Evolutionary conservation across 345 rosid species (phyloP).

Genomic region (Clausena lansium): DNA sequence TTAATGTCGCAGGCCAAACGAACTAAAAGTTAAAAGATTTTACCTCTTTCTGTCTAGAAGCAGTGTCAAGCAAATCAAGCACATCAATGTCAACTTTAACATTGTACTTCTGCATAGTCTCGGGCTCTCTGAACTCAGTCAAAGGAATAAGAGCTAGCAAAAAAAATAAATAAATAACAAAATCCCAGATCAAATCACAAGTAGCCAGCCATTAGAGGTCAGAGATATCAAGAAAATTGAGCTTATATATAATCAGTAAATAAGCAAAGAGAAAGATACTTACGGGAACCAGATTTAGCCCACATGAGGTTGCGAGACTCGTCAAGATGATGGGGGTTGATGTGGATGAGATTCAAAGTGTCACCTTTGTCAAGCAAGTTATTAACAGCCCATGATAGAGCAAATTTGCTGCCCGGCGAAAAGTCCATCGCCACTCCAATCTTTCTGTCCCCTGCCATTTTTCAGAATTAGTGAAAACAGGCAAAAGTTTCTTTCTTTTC

Average conservation of each 20-base stretch:
- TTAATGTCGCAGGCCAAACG: too few relatives aligned
- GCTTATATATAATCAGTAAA: too few relatives aligned
- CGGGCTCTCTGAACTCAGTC: slow-evolving; percentile 81
- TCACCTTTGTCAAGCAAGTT: slow-evolving; percentile 84
- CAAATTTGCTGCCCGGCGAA: slow-evolving; percentile 89
- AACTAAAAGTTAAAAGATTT: neutral
- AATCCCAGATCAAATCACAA: slow-evolving; percentile 19
- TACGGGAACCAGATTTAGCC: slow-evolving; percentile 80
- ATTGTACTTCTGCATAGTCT: slow-evolving; percentile 54
- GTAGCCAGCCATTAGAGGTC: neutral
- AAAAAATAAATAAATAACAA: slow-evolving; percentile 5
- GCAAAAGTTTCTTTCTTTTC: neutral
- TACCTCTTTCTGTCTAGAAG: slow-evolving; percentile 86
- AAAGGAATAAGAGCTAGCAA: slow-evolving; percentile 78
- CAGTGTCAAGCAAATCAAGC: slow-evolving; percentile 88
- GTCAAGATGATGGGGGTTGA: slow-evolving; percentile 42
- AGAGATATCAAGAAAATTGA: neutral
- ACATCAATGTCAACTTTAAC: slow-evolving; percentile 54
- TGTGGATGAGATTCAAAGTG: slow-evolving; percentile 62
- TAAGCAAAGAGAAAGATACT: slow-evolving; percentile 10
- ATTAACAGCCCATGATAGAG: slow-evolving; percentile 79
- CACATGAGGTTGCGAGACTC: slow-evolving; percentile 54
- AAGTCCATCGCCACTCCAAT: slow-evolving; percentile 92
- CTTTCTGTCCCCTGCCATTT: slow-evolving; percentile 62
- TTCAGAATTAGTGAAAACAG: neutral